Evolutionary conservation across 2,329 filamentous ascomycete genomes (phyloP), one percentile per base, ranked within the genome.

Genomic region (Aspergillus sp.): DNA sequence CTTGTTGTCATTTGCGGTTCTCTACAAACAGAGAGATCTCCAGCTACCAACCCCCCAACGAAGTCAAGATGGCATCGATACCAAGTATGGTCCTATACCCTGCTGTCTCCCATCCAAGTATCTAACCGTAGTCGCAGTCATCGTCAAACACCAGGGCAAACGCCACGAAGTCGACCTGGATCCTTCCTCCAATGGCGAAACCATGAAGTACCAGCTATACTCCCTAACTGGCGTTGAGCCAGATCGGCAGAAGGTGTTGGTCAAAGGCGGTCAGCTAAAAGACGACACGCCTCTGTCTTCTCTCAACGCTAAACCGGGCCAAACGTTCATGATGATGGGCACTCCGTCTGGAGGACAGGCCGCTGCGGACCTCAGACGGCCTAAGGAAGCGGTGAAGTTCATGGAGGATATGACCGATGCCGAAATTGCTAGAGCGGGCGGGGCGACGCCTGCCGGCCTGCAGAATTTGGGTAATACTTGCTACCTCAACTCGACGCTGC

Each of bases 361-460:
- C 20, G 61, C 67, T 11, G 70, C 63, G 13, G 68, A 83, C 17
- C 68, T 80, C 38, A 77, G 81, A 32, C 67, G 68, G 33, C 91
- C 91, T 19, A 83, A 81, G 54, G 81, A 93, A 53, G 72, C 75
- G 46, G 72, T 88, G 52, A 91, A 83, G 61, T 98, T 98, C 51
- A 64, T 93, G 42, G 91, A 98, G 63, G 91, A 98, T 58, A 95
- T 98, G 89, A 93, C 85, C 15, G 88, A 93, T 57, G 88, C 86
- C 17, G 89, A 96, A 60, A 76, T 79, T 32, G 89, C 91, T 14
- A 78, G 79, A 58, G 75, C 82, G 55, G 81, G 80, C 38, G 86
- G 85, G 37, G 88, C 88, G 29, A 89, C 74, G 28, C 91, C 93
- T 2, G 82, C 88, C 35, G 91, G 91, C 29, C 67, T 98, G 40